A percentile compares a stretch with the other conserved stretches of the same genome.
These are phyloP conservation scores for Monilinia aucupariae DNA, from an alignment of 2,329 filamentous ascomycete genomes.

Conservation along the genomic window DNA sequence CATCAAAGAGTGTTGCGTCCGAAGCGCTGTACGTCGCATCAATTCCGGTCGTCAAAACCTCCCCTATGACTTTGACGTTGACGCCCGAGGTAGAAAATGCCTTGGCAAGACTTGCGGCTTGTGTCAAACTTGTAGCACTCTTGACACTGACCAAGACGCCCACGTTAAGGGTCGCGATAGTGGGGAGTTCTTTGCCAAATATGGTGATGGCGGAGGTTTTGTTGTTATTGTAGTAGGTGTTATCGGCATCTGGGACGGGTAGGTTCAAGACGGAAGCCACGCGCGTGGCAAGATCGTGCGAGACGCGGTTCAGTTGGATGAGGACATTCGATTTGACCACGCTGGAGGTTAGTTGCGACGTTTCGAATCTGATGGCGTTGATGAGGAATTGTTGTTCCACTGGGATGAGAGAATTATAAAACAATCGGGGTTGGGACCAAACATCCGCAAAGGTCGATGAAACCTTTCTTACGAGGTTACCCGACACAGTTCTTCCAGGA, in stretches of 20 bases:
- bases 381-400: conserved; percentile 66
- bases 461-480: conserved; percentile 50
- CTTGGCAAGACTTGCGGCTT: conserved; percentile 47
- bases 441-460: conserved; percentile 64
- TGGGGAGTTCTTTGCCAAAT: conserved; percentile 52
- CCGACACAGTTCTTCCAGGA: conserved; percentile 48
- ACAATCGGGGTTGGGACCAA: conserved; percentile 67
- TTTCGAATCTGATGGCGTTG: conserved; percentile 69
- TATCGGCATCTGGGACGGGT: conserved; percentile 52
- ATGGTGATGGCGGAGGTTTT: conserved; percentile 56
- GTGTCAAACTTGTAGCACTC: conserved; percentile 37
- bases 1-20: conserved; percentile 58
- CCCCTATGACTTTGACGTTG: conserved; percentile 54
- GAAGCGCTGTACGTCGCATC: conserved; percentile 60
- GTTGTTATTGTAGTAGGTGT: conserved; percentile 64
- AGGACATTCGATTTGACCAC: conserved; percentile 61
- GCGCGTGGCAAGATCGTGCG: conserved; percentile 59
- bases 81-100: conserved; percentile 48
- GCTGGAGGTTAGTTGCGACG: conserved; percentile 51
- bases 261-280: conserved; percentile 59
- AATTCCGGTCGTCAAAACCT: conserved; percentile 49
- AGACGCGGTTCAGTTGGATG: conserved; percentile 62
- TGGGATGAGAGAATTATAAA: conserved; percentile 64
- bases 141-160: conserved; percentile 48
- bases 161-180: conserved; percentile 57